Evolutionary conservation across 768 basidiomycete genomes (phyloP), one percentile per base, ranked within the genome.

Genomic region (Calocybe indica): DNA sequence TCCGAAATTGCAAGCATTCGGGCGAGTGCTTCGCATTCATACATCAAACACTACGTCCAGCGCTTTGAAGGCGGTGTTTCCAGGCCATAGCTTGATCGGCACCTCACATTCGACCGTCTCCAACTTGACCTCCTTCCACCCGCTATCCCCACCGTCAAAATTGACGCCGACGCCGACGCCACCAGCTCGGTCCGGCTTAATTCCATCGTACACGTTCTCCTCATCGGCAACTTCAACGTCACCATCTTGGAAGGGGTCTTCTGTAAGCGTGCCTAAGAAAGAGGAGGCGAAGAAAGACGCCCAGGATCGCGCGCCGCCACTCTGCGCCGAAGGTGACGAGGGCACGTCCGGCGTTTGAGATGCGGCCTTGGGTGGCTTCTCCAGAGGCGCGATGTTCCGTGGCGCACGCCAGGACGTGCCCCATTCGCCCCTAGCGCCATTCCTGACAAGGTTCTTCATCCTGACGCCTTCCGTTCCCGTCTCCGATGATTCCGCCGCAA

Each of bases 101-200:
- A 98, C 88, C 62, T 93, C 89, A 58, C 93, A 96, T 63, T 96
- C 95, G 12, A 98, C 92, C 50, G 84, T 88, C 75, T 97, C 93
- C 22, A 85, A 74, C 58, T 63, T 71, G 8, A 88, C 76, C 49
- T 83, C 82, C 46, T 58, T 58, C 89, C 87, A 92, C 1, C 72
- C 82, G 5, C 71, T 73, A 49, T 81, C 79, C n/a, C 65, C 67
- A 0, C 76, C 79, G 5, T 69, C 74, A 62, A 68, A 75, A 45
- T 73, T 74, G 28, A 78, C 73, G 3, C 75, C 72, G 40, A 66
- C 62, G n/a, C 76, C 78, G 6, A 80, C 75, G 7, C 75, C 76
- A 9, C 79, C 78, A 1, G 57, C 73, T 28, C 54, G 58, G 54
- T 76, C 67, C 10, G 71, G 62, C 46, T 72, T 72, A 8, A 76